These are phyloP conservation scores for Pleurotus ostreatus DNA, from an alignment of 768 basidiomycete species.

Conservation along the genomic window DNA sequence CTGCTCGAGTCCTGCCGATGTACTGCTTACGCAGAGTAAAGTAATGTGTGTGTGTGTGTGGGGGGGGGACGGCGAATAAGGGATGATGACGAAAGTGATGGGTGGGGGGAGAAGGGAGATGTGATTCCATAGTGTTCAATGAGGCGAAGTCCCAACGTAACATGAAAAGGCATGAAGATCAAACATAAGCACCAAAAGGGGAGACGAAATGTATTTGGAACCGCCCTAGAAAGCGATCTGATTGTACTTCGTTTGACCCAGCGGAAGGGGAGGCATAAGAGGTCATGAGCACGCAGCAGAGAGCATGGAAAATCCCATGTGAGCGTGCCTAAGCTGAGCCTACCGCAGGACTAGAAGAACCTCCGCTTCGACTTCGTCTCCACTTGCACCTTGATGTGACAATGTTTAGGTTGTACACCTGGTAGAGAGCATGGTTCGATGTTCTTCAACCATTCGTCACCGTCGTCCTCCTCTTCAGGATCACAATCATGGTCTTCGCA, in stretches of 20 bases:
- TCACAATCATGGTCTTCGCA: constrained; percentile 65
- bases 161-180: neutral
- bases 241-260: neutral
- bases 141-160: neutral
- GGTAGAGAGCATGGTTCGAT: constrained; percentile 63
- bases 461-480: constrained; percentile 69
- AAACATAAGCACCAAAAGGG: neutral
- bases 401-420: constrained; percentile 47
- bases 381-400: constrained; percentile 68
- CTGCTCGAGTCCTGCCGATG: neutral
- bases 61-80: neutral
- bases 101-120: neutral
- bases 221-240: neutral
- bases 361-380: constrained; percentile 61
- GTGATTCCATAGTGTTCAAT: neutral
- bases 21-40: neutral
- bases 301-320: neutral
- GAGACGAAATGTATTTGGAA: neutral
- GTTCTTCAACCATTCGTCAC: constrained; percentile 84
- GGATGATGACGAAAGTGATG: neutral
- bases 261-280: neutral
- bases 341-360: constrained; percentile 54
- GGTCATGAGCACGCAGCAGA: neutral
- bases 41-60: neutral
- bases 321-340: neutral